Evolutionary conservation across 2,329 filamentous ascomycete species (phyloP).

Genomic region (Nothophaeocryptopus gaeumannii): DNA sequence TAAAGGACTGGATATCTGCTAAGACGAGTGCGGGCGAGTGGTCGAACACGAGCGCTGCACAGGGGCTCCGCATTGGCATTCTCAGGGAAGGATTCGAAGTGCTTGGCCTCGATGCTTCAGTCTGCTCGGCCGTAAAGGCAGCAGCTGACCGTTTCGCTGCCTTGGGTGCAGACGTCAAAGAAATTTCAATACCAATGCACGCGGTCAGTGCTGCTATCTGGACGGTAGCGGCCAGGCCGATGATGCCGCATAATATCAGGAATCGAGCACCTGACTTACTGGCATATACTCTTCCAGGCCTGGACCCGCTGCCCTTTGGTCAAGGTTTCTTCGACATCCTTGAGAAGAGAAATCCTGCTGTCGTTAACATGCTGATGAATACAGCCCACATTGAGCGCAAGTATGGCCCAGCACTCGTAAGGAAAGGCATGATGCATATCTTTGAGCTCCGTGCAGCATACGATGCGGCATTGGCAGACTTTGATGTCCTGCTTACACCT

Average conservation of each 20-base stretch:
- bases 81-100: conserved; percentile 46
- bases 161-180: conserved; percentile 45
- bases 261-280: conserved; percentile 33
- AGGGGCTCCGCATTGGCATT: conserved; percentile 46
- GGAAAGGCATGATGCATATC: conserved; percentile 49
- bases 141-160: conserved; percentile 40
- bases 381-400: conserved; percentile 33
- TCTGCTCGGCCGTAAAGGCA: conserved; percentile 38
- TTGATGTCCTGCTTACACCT: conserved; percentile 52
- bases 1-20: conserved; percentile 28
- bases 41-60: conserved; percentile 33
- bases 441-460: conserved; percentile 50
- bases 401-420: conserved; percentile 35
- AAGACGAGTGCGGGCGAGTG: conserved; percentile 32
- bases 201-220: conserved; percentile 47
- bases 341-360: conserved; percentile 45
- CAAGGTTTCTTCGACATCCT: conserved; percentile 47
- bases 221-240: conserved; percentile 40
- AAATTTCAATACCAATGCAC: conserved; percentile 51
- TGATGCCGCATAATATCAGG: conserved; percentile 31
- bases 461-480: conserved; percentile 42
- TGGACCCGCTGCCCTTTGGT: conserved; percentile 32
- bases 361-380: conserved; percentile 46
- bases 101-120: conserved; percentile 39
- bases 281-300: conserved; percentile 31